Base-by-base conservation (phyloP, 148 eudicot genomes). In the Rhododendron griersonianum region DNA sequence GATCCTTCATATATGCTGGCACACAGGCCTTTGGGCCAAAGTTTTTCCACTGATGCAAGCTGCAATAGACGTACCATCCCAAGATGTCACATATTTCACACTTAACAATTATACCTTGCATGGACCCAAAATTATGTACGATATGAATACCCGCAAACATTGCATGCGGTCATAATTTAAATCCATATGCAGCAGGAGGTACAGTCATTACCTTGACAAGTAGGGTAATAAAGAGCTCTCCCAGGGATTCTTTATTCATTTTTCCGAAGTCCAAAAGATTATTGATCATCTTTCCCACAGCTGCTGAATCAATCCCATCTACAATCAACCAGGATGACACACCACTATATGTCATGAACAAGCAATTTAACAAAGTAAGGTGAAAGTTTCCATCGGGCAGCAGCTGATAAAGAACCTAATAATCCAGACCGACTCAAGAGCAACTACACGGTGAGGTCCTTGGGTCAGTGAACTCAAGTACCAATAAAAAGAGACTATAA, bases 11-110 rank as follows among this genome's bases (percentile, higher is more conserved):
- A 94, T 3, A 88, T 87, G 88, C 98, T 94, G 50, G 87, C 98
- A 86, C 98, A 96, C 77, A 94, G 94, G 65, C 98, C 98, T 85
- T 86, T 88, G 6, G 85, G 45, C 98, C 98, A 96, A 30, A 93
- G 93, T 76, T 84, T 86, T 81, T 89, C 89, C 47, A 92, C 93
- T 23, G 96, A 92, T 86, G 92, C 91, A 83, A 96, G 87, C 98
- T 96, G 91, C 88, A 86, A 87, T 37, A 55, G 47, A 73, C 44
- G 67, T 14, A 86, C 84, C 55, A 5, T 48, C 69, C 45, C 33
- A 2, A 33, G 41, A 55, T 14, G n/a, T 39, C 55, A 39, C 28
- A 82, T 30, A 71, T 81, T 81, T 73, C 19, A 44, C n/a, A 44
- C 28, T 30, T 55, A 55, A 4, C n/a, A 4, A 83, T 3, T 8